Evolutionary conservation across 352 stramenopile genomes (phyloP).

Genomic region (Elongisporangium undulatum): DNA sequence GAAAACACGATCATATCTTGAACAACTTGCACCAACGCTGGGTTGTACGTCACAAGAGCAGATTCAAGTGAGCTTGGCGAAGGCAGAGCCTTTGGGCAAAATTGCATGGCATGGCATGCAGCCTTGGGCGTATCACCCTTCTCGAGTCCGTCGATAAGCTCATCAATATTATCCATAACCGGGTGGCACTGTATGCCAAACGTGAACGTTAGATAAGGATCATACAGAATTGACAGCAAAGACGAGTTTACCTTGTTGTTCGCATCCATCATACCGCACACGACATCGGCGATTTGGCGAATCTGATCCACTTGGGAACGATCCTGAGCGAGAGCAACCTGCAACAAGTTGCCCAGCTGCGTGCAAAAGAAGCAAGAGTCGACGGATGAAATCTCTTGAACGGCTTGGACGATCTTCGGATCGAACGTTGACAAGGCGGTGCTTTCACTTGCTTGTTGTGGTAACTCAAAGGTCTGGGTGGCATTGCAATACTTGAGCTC

Average conservation of each 20-base stretch:
- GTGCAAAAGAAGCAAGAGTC: slow-evolving; percentile 69
- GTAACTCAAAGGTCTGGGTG: neutral
- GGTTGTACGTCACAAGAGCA: neutral
- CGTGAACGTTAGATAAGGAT: neutral
- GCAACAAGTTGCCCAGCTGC: slow-evolving; percentile 48
- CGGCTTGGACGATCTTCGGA: slow-evolving; percentile 20
- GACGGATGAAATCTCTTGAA: slow-evolving; percentile 21
- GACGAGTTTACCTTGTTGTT: slow-evolving; percentile 45
- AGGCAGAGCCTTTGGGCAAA: slow-evolving; percentile 18
- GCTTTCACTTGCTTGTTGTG: neutral
- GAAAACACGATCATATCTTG: slow-evolving; percentile 5
- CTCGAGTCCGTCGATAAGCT: slow-evolving; percentile 55
- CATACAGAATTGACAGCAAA: neutral
- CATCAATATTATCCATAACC: slow-evolving; percentile 53
- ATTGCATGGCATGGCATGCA: slow-evolving; percentile 66
- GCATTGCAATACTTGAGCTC: slow-evolving; percentile 33
- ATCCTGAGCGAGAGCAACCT: slow-evolving; percentile 51
- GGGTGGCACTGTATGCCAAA: slow-evolving; percentile 37
- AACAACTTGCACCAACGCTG: neutral
- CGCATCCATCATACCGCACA: slow-evolving; percentile 52
- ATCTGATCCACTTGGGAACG: slow-evolving; percentile 48
- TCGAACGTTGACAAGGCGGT: slow-evolving; percentile 17
- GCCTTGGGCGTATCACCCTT: slow-evolving; percentile 57
- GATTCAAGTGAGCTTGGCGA: neutral
- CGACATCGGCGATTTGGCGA: slow-evolving; percentile 50